Percentiles rank a stretch among this genome's conserved stretches.
Conservation (phyloP, 2,329 filamentous ascomycete genomes). For the Fusarium proliferatum region DNA sequence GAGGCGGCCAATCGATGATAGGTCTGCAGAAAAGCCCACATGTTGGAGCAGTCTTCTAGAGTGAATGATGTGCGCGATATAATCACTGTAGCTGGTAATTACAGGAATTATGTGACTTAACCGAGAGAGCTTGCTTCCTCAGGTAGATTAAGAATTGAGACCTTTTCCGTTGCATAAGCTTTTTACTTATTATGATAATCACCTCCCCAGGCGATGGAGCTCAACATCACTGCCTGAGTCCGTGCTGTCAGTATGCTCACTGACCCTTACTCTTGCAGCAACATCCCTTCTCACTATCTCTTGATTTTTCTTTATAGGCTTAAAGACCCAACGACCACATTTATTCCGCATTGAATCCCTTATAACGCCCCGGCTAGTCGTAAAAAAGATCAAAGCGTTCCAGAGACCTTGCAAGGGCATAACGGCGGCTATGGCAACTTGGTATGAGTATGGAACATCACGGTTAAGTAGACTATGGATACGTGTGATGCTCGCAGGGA, state of each 20-base stretch:
- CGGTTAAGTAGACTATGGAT: not conserved
- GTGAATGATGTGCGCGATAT: no score
- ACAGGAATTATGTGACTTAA: no score
- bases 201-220: not conserved
- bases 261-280: not conserved
- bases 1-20: no score
- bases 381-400: not conserved
- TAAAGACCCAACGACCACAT: not conserved
- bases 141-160: no score
- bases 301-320: not conserved
- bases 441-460: not conserved
- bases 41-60: no score
- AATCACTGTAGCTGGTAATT: no score
- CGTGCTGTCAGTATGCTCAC: not conserved
- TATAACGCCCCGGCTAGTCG: not conserved
- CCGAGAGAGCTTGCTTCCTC: no score
- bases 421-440: not conserved
- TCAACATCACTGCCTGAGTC: not conserved
- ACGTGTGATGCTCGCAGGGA: not conserved
- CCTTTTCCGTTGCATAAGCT: no score
- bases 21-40: no score
- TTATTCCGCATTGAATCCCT: rapidly evolving
- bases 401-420: not conserved
- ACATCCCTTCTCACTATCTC: not conserved
- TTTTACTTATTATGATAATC: not conserved